These are phyloP conservation scores for Neurospora intermedia DNA, from an alignment of 495 filamentous ascomycete genomes.

Conservation along the genomic window DNA sequence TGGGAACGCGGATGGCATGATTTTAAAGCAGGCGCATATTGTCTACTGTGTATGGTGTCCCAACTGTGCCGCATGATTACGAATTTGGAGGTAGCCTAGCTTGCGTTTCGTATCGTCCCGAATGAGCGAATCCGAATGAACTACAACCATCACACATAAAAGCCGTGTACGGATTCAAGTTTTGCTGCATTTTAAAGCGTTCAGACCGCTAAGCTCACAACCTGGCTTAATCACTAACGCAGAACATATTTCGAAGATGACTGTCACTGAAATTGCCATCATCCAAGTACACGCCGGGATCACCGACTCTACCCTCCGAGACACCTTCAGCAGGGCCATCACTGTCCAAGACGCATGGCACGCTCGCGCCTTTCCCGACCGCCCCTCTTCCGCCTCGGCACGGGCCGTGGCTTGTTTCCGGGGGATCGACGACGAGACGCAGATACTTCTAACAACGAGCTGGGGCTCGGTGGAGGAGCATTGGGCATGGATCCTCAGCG, in stretches of 20 bases:
- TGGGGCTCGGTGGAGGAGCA: constrained; percentile 42
- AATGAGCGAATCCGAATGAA: not conserved
- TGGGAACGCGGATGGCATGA: not conserved
- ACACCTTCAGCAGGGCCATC: constrained; percentile 17
- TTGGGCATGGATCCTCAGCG: constrained; percentile 34
- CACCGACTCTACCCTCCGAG: constrained; percentile 14
- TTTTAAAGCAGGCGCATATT: not conserved
- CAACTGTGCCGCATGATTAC: not conserved
- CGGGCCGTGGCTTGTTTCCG: constrained; percentile 27
- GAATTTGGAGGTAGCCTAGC: not conserved
- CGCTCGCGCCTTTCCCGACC: constrained; percentile 20
- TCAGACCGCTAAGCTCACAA: not conserved
- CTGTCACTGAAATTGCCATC: constrained; percentile 44
- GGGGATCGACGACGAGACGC: constrained; percentile 37
- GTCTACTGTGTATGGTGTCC: not conserved
- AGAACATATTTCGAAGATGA: constrained; percentile 23
- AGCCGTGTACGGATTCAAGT: not conserved
- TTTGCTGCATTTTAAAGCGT: not conserved
- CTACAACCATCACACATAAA: not conserved
- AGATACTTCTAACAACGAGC: constrained; percentile 38
- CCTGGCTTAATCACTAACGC: not conserved
- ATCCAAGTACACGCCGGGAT: constrained; percentile 24
- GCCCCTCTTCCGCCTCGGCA: constrained; percentile 7
- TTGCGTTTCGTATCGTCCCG: not conserved
- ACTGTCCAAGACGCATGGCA: constrained; percentile 27